Conservation (phyloP, 306 rosid species). For the Casuarina cunninghamiana region DNA sequence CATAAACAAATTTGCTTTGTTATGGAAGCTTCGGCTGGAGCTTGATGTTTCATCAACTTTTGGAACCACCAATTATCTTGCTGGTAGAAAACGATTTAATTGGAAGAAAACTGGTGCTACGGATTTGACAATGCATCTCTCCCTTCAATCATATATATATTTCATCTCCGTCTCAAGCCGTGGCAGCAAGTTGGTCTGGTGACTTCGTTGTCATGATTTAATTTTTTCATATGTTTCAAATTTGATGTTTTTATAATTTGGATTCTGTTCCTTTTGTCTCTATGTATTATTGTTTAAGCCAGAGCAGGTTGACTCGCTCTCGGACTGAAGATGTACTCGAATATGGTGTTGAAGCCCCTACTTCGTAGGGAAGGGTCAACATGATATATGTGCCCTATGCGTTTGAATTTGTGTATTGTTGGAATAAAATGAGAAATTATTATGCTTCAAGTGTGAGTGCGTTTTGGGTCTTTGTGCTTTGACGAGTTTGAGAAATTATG, state of each 20-base stretch:
- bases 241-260: background rate
- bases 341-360: background rate
- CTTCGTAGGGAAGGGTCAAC: background rate
- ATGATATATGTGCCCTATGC: background rate
- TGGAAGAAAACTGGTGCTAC: background rate
- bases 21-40: background rate
- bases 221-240: background rate
- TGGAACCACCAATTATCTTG: slow-evolving; percentile 3
- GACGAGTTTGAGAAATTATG: background rate
- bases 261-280: background rate
- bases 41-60: background rate
- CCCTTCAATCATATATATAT: background rate
- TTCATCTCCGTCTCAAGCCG: background rate
- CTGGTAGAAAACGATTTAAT: background rate
- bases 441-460: too few relatives aligned
- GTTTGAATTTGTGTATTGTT: background rate
- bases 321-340: background rate
- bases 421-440: background rate
- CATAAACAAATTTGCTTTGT: background rate
- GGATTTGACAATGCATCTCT: background rate
- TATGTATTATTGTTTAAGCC: background rate
- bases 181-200: slow-evolving; percentile 4
- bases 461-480: background rate
- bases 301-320: background rate
- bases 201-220: background rate